Evolutionary conservation across 148 eudicot species (phyloP).

Genomic region (Fagopyrum esculentum): DNA sequence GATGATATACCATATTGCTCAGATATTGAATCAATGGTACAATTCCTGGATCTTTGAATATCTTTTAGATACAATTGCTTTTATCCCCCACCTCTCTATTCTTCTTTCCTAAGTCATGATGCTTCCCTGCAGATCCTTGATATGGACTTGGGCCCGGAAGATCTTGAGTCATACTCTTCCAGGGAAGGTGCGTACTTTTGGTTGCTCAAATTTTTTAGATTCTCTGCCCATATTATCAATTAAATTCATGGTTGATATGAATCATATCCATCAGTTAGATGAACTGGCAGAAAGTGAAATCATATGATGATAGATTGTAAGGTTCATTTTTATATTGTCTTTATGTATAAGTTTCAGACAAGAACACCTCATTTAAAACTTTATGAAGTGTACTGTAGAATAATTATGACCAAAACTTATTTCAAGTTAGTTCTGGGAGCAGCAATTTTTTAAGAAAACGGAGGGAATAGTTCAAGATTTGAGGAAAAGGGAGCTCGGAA

Average conservation of each 20-base stretch:
- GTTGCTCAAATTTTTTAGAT: neutral
- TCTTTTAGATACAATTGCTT: neutral
- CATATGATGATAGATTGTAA: neutral
- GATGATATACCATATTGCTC: constrained; percentile 34
- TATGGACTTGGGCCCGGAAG: constrained; percentile 67
- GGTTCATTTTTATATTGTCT: neutral
- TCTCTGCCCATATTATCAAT: neutral
- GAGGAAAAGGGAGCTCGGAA: neutral
- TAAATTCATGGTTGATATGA: neutral
- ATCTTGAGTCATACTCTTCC: constrained; percentile 32
- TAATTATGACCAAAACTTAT: neutral
- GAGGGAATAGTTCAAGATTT: neutral
- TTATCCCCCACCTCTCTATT: neutral
- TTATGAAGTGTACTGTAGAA: neutral
- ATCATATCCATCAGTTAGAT: neutral
- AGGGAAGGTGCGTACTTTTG: constrained; percentile 36
- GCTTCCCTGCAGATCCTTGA: constrained; percentile 59
- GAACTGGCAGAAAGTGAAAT: neutral
- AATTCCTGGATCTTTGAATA: neutral
- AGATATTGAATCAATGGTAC: constrained; percentile 40
- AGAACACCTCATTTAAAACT: neutral
- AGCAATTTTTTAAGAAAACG: neutral
- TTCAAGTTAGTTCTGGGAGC: neutral
- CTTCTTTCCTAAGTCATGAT: neutral
- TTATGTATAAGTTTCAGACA: neutral